Evolutionary conservation across 2,329 filamentous ascomycete species (phyloP), one percentile per base, ranked within the genome.

Genomic region (Hymenoscyphus infarciens): DNA sequence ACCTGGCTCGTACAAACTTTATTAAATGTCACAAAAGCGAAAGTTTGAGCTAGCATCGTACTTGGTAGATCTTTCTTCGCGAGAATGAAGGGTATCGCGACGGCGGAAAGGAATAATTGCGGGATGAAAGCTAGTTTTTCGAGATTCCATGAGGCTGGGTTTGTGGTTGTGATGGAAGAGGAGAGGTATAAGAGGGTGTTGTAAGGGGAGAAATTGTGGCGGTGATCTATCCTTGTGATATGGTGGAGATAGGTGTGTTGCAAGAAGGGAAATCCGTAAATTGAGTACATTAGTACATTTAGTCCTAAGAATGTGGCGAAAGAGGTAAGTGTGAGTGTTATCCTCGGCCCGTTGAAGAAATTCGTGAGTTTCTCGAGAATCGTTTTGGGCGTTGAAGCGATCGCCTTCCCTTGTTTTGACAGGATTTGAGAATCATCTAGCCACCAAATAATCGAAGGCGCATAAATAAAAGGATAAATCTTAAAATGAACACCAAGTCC

Each of bases 1-100:
- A 95, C 92, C 83, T 98, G 94, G 72, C 92, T 97, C 2, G 95
- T 99, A 82, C 94, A 98, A 66, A 99, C 95, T 79, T 99, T 99
- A 79, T 99, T 99, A 71, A 98, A 98, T 0, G 92, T 88, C 3
- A 98, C 95, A 76, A 99, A 99, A 0, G 94, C 91, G 77, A 97
- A 97, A 0, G 95, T 98, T 77, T 99, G 95, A 3, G 91, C 92
- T 65, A 98, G 84, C 90, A 98, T 93, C 5, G 91, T 88, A 0
- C 87, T 85, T 0, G 93, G 83, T 0, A 99, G 82, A 70, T 95
- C 88, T 70, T 86, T 89, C 74, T 94, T 96, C 16, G 91, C 91
- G 22, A 97, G 78, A 1, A 83, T 81, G 1, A 97, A 73, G 0
- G 91, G 89, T 53, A 98, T 88, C 5, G 91, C 79, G 11, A 96